phyloP scores from a whole-genome alignment of 306 rosid genomes.

The Aeschynomene evenia region DNA sequence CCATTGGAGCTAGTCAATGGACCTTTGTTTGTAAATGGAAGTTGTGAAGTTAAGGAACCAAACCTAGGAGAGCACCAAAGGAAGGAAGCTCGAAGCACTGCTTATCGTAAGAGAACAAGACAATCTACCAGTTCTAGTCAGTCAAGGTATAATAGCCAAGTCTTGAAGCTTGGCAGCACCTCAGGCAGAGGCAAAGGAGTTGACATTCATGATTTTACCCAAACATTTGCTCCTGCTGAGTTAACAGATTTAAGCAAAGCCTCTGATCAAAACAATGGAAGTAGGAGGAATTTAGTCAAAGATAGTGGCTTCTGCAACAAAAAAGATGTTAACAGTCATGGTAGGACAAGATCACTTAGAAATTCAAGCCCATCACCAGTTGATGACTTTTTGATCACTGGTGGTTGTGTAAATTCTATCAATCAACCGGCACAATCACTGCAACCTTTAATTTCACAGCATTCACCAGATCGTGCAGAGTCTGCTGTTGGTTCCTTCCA shows the following conservation, averaged over 20 bases:
- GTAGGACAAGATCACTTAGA: conserved; percentile 32
- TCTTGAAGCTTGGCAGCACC: conserved; percentile 33
- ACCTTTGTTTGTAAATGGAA: conserved; percentile 25
- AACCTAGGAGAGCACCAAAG: conserved; percentile 26
- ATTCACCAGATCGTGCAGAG: conserved; percentile 24
- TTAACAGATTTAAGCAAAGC: conserved; percentile 21
- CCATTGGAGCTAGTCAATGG: conserved; percentile 28
- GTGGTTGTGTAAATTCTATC: conserved; percentile 19
- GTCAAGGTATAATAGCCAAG: conserved; percentile 15
- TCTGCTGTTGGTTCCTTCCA: conserved; percentile 32
- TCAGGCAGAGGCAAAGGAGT: conserved; percentile 24
- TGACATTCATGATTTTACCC: conserved; percentile 23
- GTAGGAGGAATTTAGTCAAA: conserved; percentile 18
- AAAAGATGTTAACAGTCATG: conserved; percentile 9
- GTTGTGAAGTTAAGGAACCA: conserved; percentile 31
- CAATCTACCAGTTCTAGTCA: conserved; percentile 43
- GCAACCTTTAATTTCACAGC: conserved; percentile 34
- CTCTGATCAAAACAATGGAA: conserved; percentile 27
- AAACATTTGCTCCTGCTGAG: conserved; percentile 18
- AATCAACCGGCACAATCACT: conserved; percentile 22
- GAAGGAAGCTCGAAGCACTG: conserved; percentile 36
- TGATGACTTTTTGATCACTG: conserved; percentile 29
- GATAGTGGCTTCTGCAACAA: conserved; percentile 24
- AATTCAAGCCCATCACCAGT: conserved; percentile 32
- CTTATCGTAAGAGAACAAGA: conserved; percentile 32